Conservation (phyloP, 192 early-diverging fungal genomes). For the Gamsiella multidivaricata region DNA sequence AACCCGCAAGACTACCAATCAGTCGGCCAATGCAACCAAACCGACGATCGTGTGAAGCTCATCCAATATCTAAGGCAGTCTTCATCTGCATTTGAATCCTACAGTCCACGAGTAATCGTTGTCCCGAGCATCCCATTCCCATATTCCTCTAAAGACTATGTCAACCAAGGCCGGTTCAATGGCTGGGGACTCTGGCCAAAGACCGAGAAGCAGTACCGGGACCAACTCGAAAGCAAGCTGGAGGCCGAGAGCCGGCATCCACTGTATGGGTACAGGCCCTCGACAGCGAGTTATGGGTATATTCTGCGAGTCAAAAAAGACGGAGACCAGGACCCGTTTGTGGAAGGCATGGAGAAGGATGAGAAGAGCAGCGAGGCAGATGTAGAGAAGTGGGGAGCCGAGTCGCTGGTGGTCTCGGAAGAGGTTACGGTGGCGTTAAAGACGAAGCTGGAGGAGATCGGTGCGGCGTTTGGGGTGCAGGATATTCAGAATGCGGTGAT, state of each 20-base stretch:
- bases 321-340: neutral
- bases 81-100: neutral
- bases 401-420: neutral
- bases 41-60: neutral
- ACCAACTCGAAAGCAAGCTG: constrained; percentile 10
- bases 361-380: neutral
- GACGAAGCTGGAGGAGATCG: constrained; percentile 4
- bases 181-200: constrained; percentile 42
- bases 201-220: constrained; percentile 13
- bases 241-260: constrained; percentile 7
- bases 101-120: constrained; percentile 7
- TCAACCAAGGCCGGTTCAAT: neutral
- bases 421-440: neutral
- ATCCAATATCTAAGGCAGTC: neutral
- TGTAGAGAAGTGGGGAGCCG: neutral
- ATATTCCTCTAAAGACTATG: constrained; percentile 4
- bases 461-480: constrained; percentile 25
- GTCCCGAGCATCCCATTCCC: constrained; percentile 18
- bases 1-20: neutral
- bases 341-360: neutral
- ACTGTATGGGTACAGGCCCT: constrained; percentile 15
- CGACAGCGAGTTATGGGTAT: constrained; percentile 26
- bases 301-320: constrained; percentile 17
- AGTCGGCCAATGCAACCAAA: neutral
- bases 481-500: constrained; percentile 31